These are phyloP conservation scores for Cladosporium sp. DNA, from an alignment of 2,329 filamentous ascomycete genomes.

Conservation along the genomic window DNA sequence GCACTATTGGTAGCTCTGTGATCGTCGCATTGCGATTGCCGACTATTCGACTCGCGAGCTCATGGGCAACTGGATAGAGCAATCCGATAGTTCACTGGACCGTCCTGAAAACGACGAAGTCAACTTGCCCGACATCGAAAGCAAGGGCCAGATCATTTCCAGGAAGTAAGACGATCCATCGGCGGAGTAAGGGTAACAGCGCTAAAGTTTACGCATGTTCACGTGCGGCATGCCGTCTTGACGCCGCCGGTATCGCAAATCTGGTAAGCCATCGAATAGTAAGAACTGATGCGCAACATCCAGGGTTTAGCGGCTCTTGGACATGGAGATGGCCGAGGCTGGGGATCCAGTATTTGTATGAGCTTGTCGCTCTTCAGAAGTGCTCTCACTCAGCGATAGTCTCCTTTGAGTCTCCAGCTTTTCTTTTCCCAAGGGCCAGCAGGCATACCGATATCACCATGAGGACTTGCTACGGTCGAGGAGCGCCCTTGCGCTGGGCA, in stretches of 20 bases:
- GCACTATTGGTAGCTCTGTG: too few species aligned
- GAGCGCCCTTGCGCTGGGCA: slow-evolving; percentile 17
- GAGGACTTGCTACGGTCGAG: slow-evolving; percentile 17
- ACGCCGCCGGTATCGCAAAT: slow-evolving; percentile 10
- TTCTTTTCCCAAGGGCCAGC: background rate
- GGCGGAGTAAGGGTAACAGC: too few species aligned
- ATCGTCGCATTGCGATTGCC: too few species aligned
- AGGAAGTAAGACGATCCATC: slow-evolving; percentile 2
- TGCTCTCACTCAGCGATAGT: background rate
- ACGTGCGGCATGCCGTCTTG: background rate
- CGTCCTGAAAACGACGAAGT: too few species aligned
- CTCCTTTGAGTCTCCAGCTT: background rate
- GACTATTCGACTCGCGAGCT: too few species aligned
- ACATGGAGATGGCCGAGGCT: slow-evolving; percentile 2
- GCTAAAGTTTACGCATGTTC: background rate
- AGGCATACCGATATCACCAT: background rate
- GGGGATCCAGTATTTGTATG: background rate
- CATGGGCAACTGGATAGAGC: too few species aligned
- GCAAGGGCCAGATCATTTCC: background rate
- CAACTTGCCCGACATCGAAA: background rate
- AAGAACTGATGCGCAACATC: too few species aligned
- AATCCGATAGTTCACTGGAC: too few species aligned
- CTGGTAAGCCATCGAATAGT: slow-evolving; percentile 3
- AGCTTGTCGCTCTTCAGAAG: background rate
- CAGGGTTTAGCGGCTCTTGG: slow-evolving; percentile 1